Conservation (phyloP, 2,329 filamentous ascomycete genomes). For the Penicillium sp. region DNA sequence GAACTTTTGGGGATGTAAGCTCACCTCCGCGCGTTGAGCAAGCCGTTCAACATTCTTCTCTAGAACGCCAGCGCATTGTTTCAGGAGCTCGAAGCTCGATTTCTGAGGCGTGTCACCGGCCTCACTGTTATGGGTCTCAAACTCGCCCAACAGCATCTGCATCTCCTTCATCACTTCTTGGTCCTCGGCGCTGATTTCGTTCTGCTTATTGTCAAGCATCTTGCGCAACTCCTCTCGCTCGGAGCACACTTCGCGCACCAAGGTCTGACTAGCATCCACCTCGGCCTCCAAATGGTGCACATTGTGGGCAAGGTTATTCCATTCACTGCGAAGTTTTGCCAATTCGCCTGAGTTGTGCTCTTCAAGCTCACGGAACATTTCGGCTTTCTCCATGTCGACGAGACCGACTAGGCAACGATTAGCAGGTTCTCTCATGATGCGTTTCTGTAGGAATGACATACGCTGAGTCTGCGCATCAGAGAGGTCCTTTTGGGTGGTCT, state of each 20-base stretch:
- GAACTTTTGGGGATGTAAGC: constrained; percentile 11
- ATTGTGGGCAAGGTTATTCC: constrained; percentile 32
- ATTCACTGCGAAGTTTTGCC: constrained; percentile 32
- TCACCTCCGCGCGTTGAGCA: constrained; percentile 42
- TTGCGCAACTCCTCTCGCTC: constrained; percentile 40
- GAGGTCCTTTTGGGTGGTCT: constrained; percentile 35
- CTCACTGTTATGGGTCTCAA: constrained; percentile 35
- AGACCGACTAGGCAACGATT: constrained; percentile 30
- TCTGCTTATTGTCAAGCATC: constrained; percentile 38
- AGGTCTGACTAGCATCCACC: constrained; percentile 35
- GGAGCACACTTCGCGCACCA: constrained; percentile 37
- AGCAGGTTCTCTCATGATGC: constrained; percentile 12
- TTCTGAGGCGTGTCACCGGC: constrained; percentile 32
- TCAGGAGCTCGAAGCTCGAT: constrained; percentile 38
- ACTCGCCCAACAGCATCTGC: constrained; percentile 39
- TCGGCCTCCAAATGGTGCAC: constrained; percentile 39
- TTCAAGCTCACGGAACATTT: constrained; percentile 36
- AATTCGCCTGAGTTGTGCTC: constrained; percentile 35
- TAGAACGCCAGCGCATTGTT: constrained; percentile 49
- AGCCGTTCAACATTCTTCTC: constrained; percentile 51
- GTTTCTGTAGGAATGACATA: constrained; percentile 10
- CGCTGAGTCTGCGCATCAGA: constrained; percentile 35
- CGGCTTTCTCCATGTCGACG: constrained; percentile 36
- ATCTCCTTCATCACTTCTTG: constrained; percentile 40
- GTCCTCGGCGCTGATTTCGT: constrained; percentile 39